These are phyloP conservation scores for Sorghum bicolor DNA, from an alignment of 176 grass and related monocot species.

Conservation along the genomic window DNA sequence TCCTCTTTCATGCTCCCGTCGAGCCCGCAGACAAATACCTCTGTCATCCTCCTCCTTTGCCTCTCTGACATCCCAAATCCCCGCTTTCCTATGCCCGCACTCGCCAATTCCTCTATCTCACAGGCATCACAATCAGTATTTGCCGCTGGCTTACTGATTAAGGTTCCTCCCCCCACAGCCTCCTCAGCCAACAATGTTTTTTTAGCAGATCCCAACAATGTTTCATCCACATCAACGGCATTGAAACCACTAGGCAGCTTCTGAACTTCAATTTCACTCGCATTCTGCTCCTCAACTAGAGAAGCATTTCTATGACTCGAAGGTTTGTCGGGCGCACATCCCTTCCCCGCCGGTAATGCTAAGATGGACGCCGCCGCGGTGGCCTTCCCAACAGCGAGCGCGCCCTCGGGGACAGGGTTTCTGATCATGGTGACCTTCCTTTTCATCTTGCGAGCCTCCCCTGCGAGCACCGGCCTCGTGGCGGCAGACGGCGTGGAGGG, in stretches of 20 bases:
- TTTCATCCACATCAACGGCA: not conserved
- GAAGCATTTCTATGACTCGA: no score
- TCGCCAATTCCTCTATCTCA: not conserved
- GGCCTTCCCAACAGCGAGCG: conserved; percentile 7
- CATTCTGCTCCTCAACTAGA: not conserved
- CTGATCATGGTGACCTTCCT: conserved; percentile 25
- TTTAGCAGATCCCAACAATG: not conserved
- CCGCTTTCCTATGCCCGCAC: not conserved
- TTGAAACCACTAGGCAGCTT: not conserved
- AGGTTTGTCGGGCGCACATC: not conserved
- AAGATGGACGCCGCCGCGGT: no score
- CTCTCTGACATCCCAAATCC: conserved; percentile 37
- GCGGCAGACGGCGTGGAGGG: no score
- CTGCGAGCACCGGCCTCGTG: not conserved
- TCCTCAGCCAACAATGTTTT: no score
- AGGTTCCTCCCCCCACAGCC: not conserved
- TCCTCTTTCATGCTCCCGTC: conserved; percentile 40
- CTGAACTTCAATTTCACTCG: not conserved
- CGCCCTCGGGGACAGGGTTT: conserved; percentile 28
- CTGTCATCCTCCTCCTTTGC: conserved; percentile 41
- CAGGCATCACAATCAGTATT: not conserved
- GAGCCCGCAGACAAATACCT: conserved; percentile 61
- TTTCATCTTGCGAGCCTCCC: conserved; percentile 27
- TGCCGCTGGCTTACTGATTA: not conserved
- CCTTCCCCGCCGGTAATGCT: not conserved